Evolutionary conservation across 2,329 filamentous ascomycete genomes (phyloP), one percentile per base, ranked within the genome.

Genomic region (Stagonosporopsis cucurbitacearum): DNA sequence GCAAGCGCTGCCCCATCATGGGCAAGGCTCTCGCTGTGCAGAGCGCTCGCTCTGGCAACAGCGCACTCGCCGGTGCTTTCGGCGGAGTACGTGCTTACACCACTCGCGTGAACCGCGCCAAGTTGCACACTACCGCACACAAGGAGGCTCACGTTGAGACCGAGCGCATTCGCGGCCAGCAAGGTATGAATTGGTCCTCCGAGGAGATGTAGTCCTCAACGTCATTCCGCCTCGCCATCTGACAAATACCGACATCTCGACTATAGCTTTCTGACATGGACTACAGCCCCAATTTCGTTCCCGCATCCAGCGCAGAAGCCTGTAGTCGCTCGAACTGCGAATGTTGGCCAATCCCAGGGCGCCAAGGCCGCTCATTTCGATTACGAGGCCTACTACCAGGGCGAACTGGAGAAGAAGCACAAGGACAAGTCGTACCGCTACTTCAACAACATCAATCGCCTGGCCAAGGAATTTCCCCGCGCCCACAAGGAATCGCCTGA

Each of bases 391-490:
- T 99, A 97, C 78, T 99, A 98, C 80, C 80, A 88, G 63, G 81
- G 81, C 59, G 94, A 99, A 77, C 80, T 99, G 66, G 92, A 97
- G 69, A 98, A 97, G 86, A 99, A 99, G 82, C 95, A 96, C 84
- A 93, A 96, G 84, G 95, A 99, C 84, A 98, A 97, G 82, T 97
- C 93, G 48, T 99, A 99, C 82, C 91, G 95, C 73, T 98, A 98
- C 82, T 99, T 99, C 83, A 99, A 99, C 84, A 99, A 99, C 82
- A 99, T 99, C 86, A 99, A 99, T 74, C 92, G 95, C 32, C 84
- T 99, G 58, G 95, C 95, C 64, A 91, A 95, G 80, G 92, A 98
- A 63, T 99, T 99, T 62, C 95, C 95, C 26, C 91, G 90, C 63
- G 95, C 95, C 41, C 95, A 99, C 77, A 96, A 96, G 84, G 85